phyloP scores from a whole-genome alignment of 176 grass and related monocot species.

The Aechmea fasciata region DNA sequence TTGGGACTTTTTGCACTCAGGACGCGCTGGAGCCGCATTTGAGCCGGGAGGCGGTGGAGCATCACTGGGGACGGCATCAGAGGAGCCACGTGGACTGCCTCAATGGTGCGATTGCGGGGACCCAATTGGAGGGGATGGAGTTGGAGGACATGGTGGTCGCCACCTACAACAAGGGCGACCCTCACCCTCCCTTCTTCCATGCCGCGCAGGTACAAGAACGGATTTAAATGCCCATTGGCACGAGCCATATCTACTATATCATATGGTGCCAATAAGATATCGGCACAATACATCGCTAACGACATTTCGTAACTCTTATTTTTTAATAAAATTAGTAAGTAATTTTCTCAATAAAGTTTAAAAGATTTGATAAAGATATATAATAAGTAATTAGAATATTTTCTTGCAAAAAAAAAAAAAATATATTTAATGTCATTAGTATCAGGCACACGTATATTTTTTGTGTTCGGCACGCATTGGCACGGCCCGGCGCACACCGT shows the following conservation, averaged over 20 bases:
- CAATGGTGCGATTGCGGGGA: constrained; percentile 57
- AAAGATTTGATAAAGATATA: no score
- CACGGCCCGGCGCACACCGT: no score
- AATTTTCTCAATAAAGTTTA: no score
- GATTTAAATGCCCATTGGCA: no score
- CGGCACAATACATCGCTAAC: no score
- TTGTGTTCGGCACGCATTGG: no score
- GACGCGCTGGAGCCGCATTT: constrained; percentile 74
- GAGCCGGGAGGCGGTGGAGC: constrained; percentile 58
- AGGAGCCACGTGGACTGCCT: constrained; percentile 48
- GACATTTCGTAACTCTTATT: no score
- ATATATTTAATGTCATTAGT: no score
- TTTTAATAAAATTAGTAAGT: no score
- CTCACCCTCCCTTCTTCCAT: constrained; percentile 55
- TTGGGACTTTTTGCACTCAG: not conserved
- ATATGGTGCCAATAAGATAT: not conserved
- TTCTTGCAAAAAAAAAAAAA: no score
- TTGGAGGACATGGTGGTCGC: constrained; percentile 52
- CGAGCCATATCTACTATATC: not conserved
- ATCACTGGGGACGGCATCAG: constrained; percentile 74
- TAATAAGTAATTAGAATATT: no score
- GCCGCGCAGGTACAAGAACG: constrained; percentile 49
- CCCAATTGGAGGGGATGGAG: constrained; percentile 57
- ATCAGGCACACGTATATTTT: no score
- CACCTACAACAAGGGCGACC: constrained; percentile 70